Conservation (phyloP, 768 basidiomycete species). For the Suillus discolor region DNA sequence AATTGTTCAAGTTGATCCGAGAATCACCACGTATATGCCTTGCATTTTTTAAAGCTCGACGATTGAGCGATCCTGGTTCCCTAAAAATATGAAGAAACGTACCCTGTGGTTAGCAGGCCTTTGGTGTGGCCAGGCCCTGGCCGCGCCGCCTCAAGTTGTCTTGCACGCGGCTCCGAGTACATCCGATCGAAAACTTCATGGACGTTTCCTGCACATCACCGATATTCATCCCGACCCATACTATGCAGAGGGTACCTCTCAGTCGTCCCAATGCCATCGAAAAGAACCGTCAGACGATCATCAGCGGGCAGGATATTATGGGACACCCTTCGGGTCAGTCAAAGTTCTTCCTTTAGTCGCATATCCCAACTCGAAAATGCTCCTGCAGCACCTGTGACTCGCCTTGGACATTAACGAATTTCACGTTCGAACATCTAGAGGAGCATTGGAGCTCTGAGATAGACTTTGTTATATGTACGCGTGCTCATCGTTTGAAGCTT, state of each 20-base stretch:
- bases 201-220: slow-evolving; percentile 80
- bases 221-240: slow-evolving; percentile 83
- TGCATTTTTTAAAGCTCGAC: neutral
- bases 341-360: neutral
- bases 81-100: slow-evolving; percentile 5
- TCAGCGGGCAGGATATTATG: slow-evolving; percentile 61
- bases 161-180: slow-evolving; percentile 26
- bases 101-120: slow-evolving; percentile 9
- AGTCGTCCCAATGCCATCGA: slow-evolving; percentile 70
- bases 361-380: slow-evolving; percentile 4
- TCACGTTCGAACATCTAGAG: slow-evolving; percentile 79
- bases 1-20: neutral
- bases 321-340: slow-evolving; percentile 67
- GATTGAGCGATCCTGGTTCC: neutral
- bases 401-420: slow-evolving; percentile 76
- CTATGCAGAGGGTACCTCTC: slow-evolving; percentile 54
- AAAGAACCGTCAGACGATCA: slow-evolving; percentile 51
- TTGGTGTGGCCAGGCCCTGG: slow-evolving; percentile 19
- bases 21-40: neutral
- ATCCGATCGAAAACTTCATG: slow-evolving; percentile 51
- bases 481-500: slow-evolving; percentile 24
- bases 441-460: slow-evolving; percentile 81
- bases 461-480: slow-evolving; percentile 84
- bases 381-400: slow-evolving; percentile 68
- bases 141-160: slow-evolving; percentile 44